phyloP scores from a whole-genome alignment of 192 early-diverging fungal genomes.

The Entomortierella lignicola region DNA sequence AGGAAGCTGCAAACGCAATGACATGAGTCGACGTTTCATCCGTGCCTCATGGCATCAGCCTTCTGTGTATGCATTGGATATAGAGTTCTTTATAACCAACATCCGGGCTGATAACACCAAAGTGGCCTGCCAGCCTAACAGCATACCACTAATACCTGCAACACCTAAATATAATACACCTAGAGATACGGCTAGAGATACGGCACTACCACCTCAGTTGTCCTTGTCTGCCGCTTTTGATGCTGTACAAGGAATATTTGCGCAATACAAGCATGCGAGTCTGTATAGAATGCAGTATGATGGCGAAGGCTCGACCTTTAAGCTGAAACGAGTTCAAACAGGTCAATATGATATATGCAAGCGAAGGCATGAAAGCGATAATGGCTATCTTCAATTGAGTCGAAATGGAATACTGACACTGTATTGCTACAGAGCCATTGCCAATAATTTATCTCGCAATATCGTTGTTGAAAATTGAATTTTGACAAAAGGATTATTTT shows the following conservation, averaged over 20 bases:
- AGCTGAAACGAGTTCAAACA: background rate
- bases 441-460: too few species aligned
- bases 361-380: too few species aligned
- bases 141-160: background rate
- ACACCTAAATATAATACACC: background rate
- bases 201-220: background rate
- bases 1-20: conserved; percentile 5
- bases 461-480: too few species aligned
- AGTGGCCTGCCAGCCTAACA: conserved; percentile 1
- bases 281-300: background rate
- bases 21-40: background rate
- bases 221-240: background rate
- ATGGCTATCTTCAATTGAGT: too few species aligned
- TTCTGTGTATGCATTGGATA: background rate
- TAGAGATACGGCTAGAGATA: background rate
- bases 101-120: background rate
- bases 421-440: too few species aligned
- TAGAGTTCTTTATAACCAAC: conserved; percentile 12
- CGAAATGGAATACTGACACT: too few species aligned
- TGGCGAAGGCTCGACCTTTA: background rate
- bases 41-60: background rate
- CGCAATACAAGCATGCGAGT: background rate
- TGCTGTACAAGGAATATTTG: background rate
- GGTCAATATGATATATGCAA: conserved; percentile 2
- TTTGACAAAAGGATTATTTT: too few species aligned